These are phyloP conservation scores for Evernia prunastri DNA, from an alignment of 495 filamentous ascomycete genomes.

Conservation along the genomic window DNA sequence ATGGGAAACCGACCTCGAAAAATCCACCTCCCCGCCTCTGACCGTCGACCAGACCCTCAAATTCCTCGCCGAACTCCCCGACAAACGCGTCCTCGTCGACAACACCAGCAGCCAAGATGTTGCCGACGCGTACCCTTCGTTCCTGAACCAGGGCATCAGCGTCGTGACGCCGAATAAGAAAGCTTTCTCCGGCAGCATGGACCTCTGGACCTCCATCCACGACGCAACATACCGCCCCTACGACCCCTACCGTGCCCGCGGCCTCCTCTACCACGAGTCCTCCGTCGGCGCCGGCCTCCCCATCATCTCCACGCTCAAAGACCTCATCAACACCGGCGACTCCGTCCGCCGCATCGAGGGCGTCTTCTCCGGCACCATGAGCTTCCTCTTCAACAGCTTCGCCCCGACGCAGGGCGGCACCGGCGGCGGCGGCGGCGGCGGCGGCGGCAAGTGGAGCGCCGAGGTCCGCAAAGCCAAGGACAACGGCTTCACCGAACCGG, in stretches of 20 bases:
- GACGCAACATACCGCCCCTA: slow-evolving; percentile 41
- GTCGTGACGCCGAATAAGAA: slow-evolving; percentile 98
- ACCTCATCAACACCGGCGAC: slow-evolving; percentile 85
- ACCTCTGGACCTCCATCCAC: slow-evolving; percentile 80
- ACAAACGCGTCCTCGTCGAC: slow-evolving; percentile 75
- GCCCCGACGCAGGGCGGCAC: too few relatives aligned
- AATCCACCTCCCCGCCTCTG: slow-evolving; percentile 50
- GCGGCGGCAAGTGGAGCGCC: slow-evolving; percentile 70
- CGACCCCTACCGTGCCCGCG: slow-evolving; percentile 44
- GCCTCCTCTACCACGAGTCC: slow-evolving; percentile 85
- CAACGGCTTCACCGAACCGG: slow-evolving; percentile 94
- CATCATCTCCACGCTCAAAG: slow-evolving; percentile 82
- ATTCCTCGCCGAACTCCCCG: slow-evolving; percentile 64
- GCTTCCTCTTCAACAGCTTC: slow-evolving; percentile 94
- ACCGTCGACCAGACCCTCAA: slow-evolving; percentile 59
- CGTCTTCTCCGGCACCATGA: slow-evolving; percentile 93
- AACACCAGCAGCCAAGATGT: slow-evolving; percentile 84
- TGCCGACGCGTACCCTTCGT: slow-evolving; percentile 68
- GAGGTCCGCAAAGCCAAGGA: slow-evolving; percentile 87
- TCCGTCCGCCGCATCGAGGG: slow-evolving; percentile 84
- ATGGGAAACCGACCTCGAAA: slow-evolving; percentile 39
- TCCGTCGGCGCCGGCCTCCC: slow-evolving; percentile 89
- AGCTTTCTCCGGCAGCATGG: slow-evolving; percentile 71
- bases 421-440: slow-evolving; percentile 45
- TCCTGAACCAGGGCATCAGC: slow-evolving; percentile 71